Evolutionary conservation across 208 protist species (phyloP).

Genomic region (Leishmania mexicana): DNA sequence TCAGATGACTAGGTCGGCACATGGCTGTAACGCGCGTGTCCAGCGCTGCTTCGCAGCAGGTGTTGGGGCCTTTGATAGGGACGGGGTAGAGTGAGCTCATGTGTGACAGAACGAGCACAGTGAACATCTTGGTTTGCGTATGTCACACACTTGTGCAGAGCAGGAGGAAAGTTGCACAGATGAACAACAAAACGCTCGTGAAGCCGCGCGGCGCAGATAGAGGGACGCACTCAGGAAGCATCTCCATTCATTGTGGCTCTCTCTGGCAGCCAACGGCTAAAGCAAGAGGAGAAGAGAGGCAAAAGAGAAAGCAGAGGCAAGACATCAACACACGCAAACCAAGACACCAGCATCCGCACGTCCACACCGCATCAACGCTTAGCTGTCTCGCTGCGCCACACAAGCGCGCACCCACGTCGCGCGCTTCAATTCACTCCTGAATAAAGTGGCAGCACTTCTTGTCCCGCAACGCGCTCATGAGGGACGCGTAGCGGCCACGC

Average conservation of each 20-base stretch:
- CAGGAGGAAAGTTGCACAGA: too few relatives aligned
- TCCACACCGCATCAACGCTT: neutral
- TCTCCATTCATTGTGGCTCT: neutral
- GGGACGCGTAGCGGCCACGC: constrained; percentile 26
- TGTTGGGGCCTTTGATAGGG: neutral
- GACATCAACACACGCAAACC: neutral
- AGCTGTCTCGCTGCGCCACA: neutral
- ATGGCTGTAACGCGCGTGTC: neutral
- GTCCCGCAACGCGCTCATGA: constrained; percentile 21
- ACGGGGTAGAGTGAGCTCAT: neutral
- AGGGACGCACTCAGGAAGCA: neutral
- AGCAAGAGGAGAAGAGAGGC: neutral
- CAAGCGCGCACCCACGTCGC: neutral
- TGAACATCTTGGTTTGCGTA: neutral
- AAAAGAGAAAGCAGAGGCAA: constrained; percentile 1
- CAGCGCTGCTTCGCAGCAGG: neutral
- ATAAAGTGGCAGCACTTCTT: constrained; percentile 37
- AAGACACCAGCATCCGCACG: neutral
- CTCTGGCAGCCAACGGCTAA: neutral
- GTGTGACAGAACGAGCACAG: neutral
- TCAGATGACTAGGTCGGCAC: neutral
- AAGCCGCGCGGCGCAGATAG: neutral
- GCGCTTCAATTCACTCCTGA: constrained; percentile 15
- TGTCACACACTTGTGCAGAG: neutral
- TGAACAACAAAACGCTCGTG: neutral